Base-by-base conservation (phyloP, 176 grass and related monocot genomes). In the Musa schizocarpa region DNA sequence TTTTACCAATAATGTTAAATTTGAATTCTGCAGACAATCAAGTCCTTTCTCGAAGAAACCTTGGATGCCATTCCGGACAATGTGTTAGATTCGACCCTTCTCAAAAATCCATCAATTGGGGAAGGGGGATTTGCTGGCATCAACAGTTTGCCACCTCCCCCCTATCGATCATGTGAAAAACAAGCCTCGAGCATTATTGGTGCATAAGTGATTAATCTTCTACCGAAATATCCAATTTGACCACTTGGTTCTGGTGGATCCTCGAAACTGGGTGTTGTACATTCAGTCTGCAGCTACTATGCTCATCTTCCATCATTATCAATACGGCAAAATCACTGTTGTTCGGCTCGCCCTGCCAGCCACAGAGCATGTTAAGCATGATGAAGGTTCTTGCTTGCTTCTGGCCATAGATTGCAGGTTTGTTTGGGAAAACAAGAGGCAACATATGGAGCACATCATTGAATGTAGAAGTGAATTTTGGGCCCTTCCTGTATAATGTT, bases 31-130 rank as follows among this genome's bases (percentile, higher is more conserved):
- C 81, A 97, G 93, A 92, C 89, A 21, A 49, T 97, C 29, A n/a
- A 86, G 78, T 82, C 84, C 63, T 96, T 96, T 82, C 74, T 97
- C 24, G 93, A 97, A 68, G 93, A 90, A 53, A 97, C 90, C 76
- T 76, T 97, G 72, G 93, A 85, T 19, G 85, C 83, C 5, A 63
- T 97, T 57, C 90, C 93, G 0, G 74, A 87, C 78, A 61, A 50
- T 68, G 86, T 92, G 50, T 83, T 97, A 74, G 90, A 97, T 59
- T 78, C 90, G 58, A 54, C 75, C 21, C 65, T 86, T 76, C 74
- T 21, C 12, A 74, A 27, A 61, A 81, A 82, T n/a, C 55, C 61
- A 63, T 72, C 65, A 81, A 83, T 10, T 56, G 72, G 69, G 77
- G 81, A 88, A 78, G 75, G 67, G 21, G 81, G 80, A 81, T 92